Conservation (phyloP, 2,329 filamentous ascomycete genomes). For the Cadophora sp. region DNA sequence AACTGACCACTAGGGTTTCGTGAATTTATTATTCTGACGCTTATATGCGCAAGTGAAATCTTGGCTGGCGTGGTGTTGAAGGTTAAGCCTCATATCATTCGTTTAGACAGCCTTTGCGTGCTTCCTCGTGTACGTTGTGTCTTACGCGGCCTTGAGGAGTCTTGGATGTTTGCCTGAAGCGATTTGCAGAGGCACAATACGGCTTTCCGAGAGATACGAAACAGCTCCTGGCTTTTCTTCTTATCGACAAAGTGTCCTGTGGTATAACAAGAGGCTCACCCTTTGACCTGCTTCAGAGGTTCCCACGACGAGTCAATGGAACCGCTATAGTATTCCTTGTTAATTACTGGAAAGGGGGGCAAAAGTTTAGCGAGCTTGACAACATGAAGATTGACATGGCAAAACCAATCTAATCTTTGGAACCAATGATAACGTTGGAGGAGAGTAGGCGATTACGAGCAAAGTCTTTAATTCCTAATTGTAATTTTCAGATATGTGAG, state of each 20-base stretch:
- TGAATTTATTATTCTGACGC: not conserved
- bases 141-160: slow-evolving; percentile 16
- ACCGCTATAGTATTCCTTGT: too few relatives aligned
- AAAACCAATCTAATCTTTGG: too few relatives aligned
- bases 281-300: too few relatives aligned
- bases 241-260: too few relatives aligned
- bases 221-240: too few relatives aligned
- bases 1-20: not conserved
- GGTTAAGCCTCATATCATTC: slow-evolving; percentile 2
- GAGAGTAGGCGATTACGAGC: too few relatives aligned
- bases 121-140: slow-evolving; percentile 14
- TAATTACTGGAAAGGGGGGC: not conserved
- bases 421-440: too few relatives aligned
- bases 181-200: not conserved
- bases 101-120: not conserved
- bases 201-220: too few relatives aligned
- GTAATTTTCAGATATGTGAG: too few relatives aligned
- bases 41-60: not conserved
- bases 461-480: too few relatives aligned
- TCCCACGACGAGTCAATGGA: too few relatives aligned
- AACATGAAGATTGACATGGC: not conserved
- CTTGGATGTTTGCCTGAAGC: not conserved
- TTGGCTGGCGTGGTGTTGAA: not conserved
- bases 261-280: too few relatives aligned
- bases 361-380: not conserved